Evolutionary conservation across 371 early-diverging fungal species (phyloP), one percentile per base, ranked within the genome.

Genomic region (Capillidium heterosporum): DNA sequence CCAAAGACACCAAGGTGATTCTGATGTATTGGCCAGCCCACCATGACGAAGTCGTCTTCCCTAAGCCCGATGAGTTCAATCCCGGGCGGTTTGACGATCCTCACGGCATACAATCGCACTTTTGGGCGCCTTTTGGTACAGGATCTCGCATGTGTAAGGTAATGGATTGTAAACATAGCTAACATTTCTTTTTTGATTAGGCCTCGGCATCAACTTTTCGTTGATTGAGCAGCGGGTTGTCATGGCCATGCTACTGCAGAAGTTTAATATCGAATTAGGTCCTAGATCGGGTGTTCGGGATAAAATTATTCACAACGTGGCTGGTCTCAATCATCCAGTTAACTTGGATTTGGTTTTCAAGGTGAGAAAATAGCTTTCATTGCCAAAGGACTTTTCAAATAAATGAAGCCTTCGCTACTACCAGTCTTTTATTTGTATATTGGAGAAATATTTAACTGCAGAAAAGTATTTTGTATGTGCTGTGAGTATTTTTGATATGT

Each of bases 61-160:
- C 56, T 2, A 49, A 62, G 21, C 64, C 67, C 0, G 35, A 58
- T 11, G 35, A 13, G 35, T 66, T 66, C 44, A 41, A 48, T 23
- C 67, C 67, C 2, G 62, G 62, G 17, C 44, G 67, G 48, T 66
- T 57, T 40, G 23, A 29, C 8, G 56, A 48, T 24, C 32, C 48
- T 11, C 31, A 61, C 26, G 32, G 54, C 50, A 40, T 50, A 52
- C 57, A 40, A 19, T 27, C 17, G 15, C 8, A 53, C 1, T n/a
- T 15, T 21, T 53, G 53, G 53, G 21, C 40, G 35, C 53, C 53
- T 21, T 53, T 53, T 23, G 23, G 15, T 2, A 35, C 24, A 5
- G 53, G 53, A n/a, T 10, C 40, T 1, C n/a, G 53, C 10, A 40
- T 41, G 13, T 53, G 53, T 40, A 53, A 27, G 48, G 8, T n/a